A percentile compares a stretch with the other conserved stretches of the same genome.
These are phyloP conservation scores for Aspergillus sclerotiicarbonarius DNA, from an alignment of 495 filamentous ascomycete species.

Conservation along the genomic window DNA sequence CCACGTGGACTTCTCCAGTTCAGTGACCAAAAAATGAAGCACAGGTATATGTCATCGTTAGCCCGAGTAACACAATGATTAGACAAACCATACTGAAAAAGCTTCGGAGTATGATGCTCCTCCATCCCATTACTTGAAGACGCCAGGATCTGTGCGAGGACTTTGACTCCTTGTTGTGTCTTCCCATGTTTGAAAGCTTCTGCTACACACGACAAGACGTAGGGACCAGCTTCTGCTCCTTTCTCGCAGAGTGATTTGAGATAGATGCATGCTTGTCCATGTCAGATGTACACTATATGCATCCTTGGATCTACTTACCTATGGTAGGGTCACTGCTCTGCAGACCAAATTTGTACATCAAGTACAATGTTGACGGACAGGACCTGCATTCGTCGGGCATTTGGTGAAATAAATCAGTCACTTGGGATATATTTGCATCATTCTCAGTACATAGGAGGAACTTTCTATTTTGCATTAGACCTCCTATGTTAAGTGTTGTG, in stretches of 20 bases:
- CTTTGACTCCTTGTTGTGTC: slow-evolving; percentile 52
- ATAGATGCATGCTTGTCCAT: slow-evolving; percentile 47
- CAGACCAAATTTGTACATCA: slow-evolving; percentile 74
- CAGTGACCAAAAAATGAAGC: slow-evolving; percentile 56
- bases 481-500: slow-evolving; percentile 14
- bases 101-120: slow-evolving; percentile 25
- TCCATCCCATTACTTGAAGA: slow-evolving; percentile 49
- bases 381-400: slow-evolving; percentile 58
- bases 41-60: slow-evolving; percentile 35
- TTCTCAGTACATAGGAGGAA: slow-evolving; percentile 64
- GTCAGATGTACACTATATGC: slow-evolving; percentile 10
- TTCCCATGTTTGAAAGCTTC: slow-evolving; percentile 69
- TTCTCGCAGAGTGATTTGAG: slow-evolving; percentile 51
- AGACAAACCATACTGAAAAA: slow-evolving; percentile 50
- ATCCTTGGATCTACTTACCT: slow-evolving; percentile 29
- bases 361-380: slow-evolving; percentile 64
- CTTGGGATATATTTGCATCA: slow-evolving; percentile 49
- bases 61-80: background rate
- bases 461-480: slow-evolving; percentile 53
- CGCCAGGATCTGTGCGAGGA: slow-evolving; percentile 57
- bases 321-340: slow-evolving; percentile 54
- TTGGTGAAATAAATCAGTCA: slow-evolving; percentile 52
- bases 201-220: slow-evolving; percentile 72
- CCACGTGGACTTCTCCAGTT: slow-evolving; percentile 45
- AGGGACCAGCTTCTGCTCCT: slow-evolving; percentile 50